Evolutionary conservation across 768 basidiomycete genomes (phyloP), one percentile per base, ranked within the genome.

Genomic region (Russula sp.): DNA sequence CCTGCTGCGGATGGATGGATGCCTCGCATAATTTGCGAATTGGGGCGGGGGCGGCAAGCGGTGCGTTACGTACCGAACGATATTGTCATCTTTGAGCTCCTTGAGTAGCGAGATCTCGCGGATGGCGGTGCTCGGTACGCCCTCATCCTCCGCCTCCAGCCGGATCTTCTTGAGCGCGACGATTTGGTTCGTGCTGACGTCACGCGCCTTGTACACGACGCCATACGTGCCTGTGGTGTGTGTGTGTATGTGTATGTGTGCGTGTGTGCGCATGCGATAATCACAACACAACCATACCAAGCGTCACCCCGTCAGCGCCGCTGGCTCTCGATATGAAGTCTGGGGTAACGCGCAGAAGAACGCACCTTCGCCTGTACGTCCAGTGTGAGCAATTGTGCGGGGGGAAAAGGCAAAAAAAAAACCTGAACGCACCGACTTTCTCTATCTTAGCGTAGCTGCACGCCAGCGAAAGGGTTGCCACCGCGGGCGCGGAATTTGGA

Each of bases 101-200:
- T 98, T 99, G 70, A 99, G 77, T 66, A 99, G 77, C 77, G 92
- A 94, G 76, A 99, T 99, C 80, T 99, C 97, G 57, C 97, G 85
- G 72, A 99, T 99, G 61, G 96, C 95, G 5, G 97, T 99, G 68
- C 90, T 92, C 10, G 97, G 97, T 24, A 99, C 97, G 53, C 97
- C 97, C 75, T 99, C 97, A 73, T 99, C 97, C 76, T 98, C 97
- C 20, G 94, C 94, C 74, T 98, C 97, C 30, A 99, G 85, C 46
- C 97, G 80, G 73, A 99, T 98, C 83, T 99, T 99, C 86, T 99
- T 99, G 69, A 98, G 80, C 26, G 97, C 97, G 57, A 99, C 97
- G 69, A 98, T 86, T 69, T 85, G 77, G 73, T 89, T 89, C 10
- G 83, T 89, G 52, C 77, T 81, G 67, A 85, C 77, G 74, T 98